Percentiles rank a stretch among this genome's conserved stretches.
Evolutionary conservation across 805 yeast species (phyloP).

Genomic region (Starmerella powellii): DNA sequence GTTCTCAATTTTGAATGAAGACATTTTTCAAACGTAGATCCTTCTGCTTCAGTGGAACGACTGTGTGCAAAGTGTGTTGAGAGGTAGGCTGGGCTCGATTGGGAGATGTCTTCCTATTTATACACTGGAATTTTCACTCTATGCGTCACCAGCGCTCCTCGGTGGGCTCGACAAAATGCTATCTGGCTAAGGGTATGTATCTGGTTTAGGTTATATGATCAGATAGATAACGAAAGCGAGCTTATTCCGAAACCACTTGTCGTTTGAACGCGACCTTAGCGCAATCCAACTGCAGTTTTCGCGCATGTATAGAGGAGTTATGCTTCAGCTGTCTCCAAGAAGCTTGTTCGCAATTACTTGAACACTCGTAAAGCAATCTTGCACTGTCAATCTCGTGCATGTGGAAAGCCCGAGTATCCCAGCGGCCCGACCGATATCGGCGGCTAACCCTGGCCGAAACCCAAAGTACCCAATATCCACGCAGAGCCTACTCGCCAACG

Average conservation of each 20-base stretch:
- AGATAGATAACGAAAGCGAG: background rate
- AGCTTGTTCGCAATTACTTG: too few species aligned
- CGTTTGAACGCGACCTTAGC: too few species aligned
- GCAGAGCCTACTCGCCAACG: too few species aligned
- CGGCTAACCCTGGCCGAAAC: too few species aligned
- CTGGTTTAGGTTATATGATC: background rate
- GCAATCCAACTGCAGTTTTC: too few species aligned
- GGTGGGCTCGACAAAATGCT: background rate
- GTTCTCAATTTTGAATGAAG: slow-evolving; percentile 46
- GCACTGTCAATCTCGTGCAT: too few species aligned
- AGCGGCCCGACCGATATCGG: too few species aligned
- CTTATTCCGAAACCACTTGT: background rate
- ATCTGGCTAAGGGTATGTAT: background rate
- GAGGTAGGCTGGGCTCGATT: background rate
- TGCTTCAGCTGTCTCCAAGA: too few species aligned
- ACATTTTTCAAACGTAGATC: slow-evolving; percentile 31
- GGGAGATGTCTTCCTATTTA: background rate
- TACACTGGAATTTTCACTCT: background rate
- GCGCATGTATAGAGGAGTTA: too few species aligned
- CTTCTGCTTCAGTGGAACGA: background rate
- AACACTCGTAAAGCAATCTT: too few species aligned
- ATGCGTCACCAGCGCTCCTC: background rate
- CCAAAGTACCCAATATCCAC: too few species aligned
- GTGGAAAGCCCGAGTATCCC: too few species aligned
- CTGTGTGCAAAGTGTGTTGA: background rate